Percentiles rank a stretch among this genome's conserved stretches.
Evolutionary conservation across 2,329 filamentous ascomycete species (phyloP).

Genomic region (Aspergillus caelatus): DNA sequence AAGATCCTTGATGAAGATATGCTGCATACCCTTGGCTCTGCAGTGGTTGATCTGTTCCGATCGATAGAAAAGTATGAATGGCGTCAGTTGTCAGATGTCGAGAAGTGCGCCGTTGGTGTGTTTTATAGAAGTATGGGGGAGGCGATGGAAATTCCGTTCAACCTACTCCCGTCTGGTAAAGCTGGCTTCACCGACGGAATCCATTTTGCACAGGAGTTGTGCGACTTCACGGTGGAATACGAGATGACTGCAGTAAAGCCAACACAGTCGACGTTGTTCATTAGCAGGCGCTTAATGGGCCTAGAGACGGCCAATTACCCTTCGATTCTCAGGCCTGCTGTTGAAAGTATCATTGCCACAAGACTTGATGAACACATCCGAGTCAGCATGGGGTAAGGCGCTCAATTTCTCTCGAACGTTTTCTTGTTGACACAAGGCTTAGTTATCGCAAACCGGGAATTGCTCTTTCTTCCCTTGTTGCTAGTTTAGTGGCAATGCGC

Average conservation of each 20-base stretch:
- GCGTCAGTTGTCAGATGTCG: too few relatives aligned
- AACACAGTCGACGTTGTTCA: background rate
- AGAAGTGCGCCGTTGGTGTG: conserved; percentile 60
- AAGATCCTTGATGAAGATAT: too few relatives aligned
- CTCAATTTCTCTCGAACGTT: background rate
- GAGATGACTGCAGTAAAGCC: conserved; percentile 18
- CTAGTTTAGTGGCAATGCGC: background rate
- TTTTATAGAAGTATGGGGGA: conserved; percentile 66
- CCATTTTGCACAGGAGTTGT: conserved; percentile 13
- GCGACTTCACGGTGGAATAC: conserved; percentile 16
- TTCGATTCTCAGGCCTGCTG: conserved; percentile 13
- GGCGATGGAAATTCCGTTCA: conserved; percentile 62
- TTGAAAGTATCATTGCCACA: conserved; percentile 19
- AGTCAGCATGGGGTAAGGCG: conserved; percentile 19
- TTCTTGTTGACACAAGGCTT: background rate
- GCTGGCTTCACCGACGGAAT: conserved; percentile 12
- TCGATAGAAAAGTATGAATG: too few relatives aligned
- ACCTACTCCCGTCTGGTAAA: conserved; percentile 23
- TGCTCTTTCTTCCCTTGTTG: background rate
- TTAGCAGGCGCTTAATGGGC: background rate
- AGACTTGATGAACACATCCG: conserved; percentile 23
- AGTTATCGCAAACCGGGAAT: background rate
- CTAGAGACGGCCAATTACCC: background rate
- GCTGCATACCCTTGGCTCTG: too few relatives aligned
- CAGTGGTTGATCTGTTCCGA: too few relatives aligned